Base-by-base conservation (phyloP, 2,329 filamentous ascomycete species). In the Exserohilum rostratum region DNA sequence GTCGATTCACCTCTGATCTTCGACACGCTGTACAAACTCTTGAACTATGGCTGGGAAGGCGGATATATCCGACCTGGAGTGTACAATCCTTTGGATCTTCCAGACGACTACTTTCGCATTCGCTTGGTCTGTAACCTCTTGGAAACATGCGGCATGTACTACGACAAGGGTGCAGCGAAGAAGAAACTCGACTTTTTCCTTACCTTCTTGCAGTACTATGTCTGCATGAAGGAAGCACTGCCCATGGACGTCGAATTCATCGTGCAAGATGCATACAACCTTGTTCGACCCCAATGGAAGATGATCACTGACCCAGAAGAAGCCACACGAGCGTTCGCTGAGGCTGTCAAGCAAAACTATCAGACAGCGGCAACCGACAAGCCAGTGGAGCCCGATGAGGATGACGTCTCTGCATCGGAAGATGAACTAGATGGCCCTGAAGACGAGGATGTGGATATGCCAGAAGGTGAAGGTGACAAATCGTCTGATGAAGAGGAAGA, bases 161-260 rank as follows among this genome's bases (percentile, higher is more conserved):
- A 97, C 68, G 95, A 95, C 74, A 89, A 93, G 66, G 95, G 96
- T 6, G 87, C 89, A 38, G 90, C 93, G 1, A 96, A 93, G 75
- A 98, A 98, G 81, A 99, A 98, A 77, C 84, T 99, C 9, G 95
- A 99, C 70, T 98, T 96, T 75, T 99, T 98, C 76, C 81, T 99
- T 57, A 93, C 90, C 0, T 98, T 98, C 77, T 91, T 99, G 67
- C 93, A 96, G 81, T 98, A 97, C 75, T 99, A 99, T 76, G 89
- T 98, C 64, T 87, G 90, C 68, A 92, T 90, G 17, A 99, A 99
- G 76, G 87, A 93, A 17, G 83, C 90, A 0, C 77, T 97, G 34
- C 95, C 96, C 0, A 96, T 99, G 91, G 95, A 99, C 62, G 90
- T 98, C 42, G 95, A 99, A 54, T 99, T 99, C 72, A 87, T 97